phyloP scores from a whole-genome alignment of 139 green algal species.

The Zygnema cylindricum region DNA sequence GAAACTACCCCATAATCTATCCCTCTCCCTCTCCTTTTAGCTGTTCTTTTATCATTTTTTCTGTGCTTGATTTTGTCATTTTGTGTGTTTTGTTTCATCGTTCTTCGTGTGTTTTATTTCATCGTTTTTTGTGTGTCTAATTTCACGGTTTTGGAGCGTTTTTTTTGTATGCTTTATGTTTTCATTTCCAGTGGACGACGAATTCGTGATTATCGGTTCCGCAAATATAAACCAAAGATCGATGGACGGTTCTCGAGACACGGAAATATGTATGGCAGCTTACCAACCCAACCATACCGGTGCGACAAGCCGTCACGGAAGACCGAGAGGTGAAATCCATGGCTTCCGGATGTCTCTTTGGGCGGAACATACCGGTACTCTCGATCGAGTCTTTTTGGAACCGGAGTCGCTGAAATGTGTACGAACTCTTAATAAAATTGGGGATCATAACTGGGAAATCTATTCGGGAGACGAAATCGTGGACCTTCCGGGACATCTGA shows the following conservation, averaged over 20 bases:
- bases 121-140: too few relatives aligned
- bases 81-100: too few relatives aligned
- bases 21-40: too few relatives aligned
- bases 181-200: constrained; percentile 66
- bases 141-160: background rate
- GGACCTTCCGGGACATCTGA: constrained; percentile 40
- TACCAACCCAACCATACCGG: constrained; percentile 64
- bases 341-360: constrained; percentile 67
- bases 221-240: constrained; percentile 71
- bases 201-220: constrained; percentile 70
- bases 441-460: constrained; percentile 31
- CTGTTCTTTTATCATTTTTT: too few relatives aligned
- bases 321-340: constrained; percentile 56
- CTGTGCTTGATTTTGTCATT: too few relatives aligned
- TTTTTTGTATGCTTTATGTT: background rate
- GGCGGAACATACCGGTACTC: constrained; percentile 62
- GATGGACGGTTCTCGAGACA: constrained; percentile 67
- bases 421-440: constrained; percentile 26
- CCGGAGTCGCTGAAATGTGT: constrained; percentile 27
- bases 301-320: background rate
- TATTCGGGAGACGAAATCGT: background rate
- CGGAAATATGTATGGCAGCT: constrained; percentile 67
- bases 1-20: constrained; percentile 49
- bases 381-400: constrained; percentile 26
- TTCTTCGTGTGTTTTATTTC: too few relatives aligned